Conservation (phyloP, 371 early-diverging fungal species). For the Mortierella sp. region DNA sequence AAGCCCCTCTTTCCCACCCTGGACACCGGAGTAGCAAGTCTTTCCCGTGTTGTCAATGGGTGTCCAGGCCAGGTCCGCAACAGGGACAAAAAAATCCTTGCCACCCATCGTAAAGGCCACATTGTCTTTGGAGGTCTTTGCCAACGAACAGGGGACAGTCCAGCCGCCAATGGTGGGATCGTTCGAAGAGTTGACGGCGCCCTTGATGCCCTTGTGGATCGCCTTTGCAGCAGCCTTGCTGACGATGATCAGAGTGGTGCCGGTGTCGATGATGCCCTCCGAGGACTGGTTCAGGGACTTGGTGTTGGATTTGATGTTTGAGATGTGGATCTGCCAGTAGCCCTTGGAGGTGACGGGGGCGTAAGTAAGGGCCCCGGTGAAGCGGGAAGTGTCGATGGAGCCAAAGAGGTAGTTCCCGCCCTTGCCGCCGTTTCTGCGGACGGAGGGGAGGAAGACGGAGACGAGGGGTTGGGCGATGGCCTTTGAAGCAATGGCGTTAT, state of each 20-base stretch:
- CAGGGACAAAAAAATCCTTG: conserved; percentile 18
- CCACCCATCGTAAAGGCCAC: conserved; percentile 25
- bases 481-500: conserved; percentile 47
- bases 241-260: conserved; percentile 51
- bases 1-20: conserved; percentile 22
- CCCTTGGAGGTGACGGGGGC: conserved; percentile 71
- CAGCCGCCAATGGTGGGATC: conserved; percentile 7
- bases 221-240: conserved; percentile 13
- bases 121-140: neutral
- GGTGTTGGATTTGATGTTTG: neutral
- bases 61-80: conserved; percentile 22
- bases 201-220: conserved; percentile 18
- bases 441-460: conserved; percentile 53
- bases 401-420: conserved; percentile 71
- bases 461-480: conserved; percentile 50
- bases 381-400: conserved; percentile 65
- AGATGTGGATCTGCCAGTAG: conserved; percentile 34
- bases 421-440: neutral
- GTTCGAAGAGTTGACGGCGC: neutral
- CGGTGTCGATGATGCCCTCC: conserved; percentile 56
- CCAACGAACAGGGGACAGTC: conserved; percentile 30
- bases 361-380: conserved; percentile 64
- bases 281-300: conserved; percentile 3
- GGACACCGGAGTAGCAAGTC: conserved; percentile 24
- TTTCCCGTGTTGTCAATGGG: neutral